Percentiles rank a stretch among this genome's conserved stretches.
Evolutionary conservation across 345 rosid species (phyloP).

Genomic region (Eucalyptus victrix): DNA sequence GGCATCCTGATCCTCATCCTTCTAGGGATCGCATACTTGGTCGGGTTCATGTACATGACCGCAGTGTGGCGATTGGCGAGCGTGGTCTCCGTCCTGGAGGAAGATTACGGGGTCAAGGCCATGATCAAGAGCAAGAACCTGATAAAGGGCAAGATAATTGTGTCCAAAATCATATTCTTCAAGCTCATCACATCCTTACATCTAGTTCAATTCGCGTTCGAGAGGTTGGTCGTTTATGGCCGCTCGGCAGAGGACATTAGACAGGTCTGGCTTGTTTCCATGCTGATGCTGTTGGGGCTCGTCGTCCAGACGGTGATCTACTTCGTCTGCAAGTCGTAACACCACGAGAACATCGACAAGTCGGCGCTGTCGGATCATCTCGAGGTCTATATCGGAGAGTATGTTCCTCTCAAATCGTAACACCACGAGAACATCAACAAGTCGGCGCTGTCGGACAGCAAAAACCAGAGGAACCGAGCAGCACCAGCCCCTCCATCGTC

Average conservation of each 20-base stretch:
- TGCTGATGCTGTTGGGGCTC: constrained; percentile 16
- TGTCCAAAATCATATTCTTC: constrained; percentile 10
- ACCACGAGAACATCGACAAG: constrained; percentile 31
- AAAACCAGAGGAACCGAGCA: too few species aligned
- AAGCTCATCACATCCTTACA: not conserved
- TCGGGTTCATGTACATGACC: constrained; percentile 23
- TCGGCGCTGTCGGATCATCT: constrained; percentile 42
- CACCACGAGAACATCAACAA: too few species aligned
- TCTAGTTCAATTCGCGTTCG: constrained; percentile 1
- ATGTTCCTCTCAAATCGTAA: constrained; percentile 22
- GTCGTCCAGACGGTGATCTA: constrained; percentile 36
- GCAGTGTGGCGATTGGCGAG: constrained; percentile 37
- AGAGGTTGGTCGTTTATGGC: constrained; percentile 4
- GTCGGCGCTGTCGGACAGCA: too few species aligned
- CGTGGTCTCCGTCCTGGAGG: constrained; percentile 48
- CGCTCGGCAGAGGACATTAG: not conserved
- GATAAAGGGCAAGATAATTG: constrained; percentile 26
- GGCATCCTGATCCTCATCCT: not conserved
- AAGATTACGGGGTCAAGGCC: constrained; percentile 26
- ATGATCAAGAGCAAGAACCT: constrained; percentile 26
- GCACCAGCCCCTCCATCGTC: too few species aligned
- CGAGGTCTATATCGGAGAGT: constrained; percentile 39
- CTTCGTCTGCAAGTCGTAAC: constrained; percentile 53
- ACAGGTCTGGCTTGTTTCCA: constrained; percentile 11
- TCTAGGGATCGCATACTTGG: not conserved